A percentile compares a stretch with the other conserved stretches of the same genome.
phyloP scores from a whole-genome alignment of 805 yeast genomes.

The Sugiyamaella floridensis region DNA sequence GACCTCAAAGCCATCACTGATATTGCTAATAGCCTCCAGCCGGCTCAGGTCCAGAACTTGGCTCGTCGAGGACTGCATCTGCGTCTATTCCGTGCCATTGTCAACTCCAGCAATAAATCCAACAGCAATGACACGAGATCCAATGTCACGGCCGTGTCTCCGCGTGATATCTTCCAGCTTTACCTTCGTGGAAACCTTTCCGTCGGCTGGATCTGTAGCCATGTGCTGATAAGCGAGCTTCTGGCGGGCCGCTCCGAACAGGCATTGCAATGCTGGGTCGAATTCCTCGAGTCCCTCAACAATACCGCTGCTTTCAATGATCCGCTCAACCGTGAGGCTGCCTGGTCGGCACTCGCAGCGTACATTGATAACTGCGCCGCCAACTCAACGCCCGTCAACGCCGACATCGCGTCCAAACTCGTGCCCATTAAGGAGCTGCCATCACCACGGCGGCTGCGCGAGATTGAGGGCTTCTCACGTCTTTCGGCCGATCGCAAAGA shows the following conservation, averaged over 20 bases:
- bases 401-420: slow-evolving; percentile 23
- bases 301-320: slow-evolving; percentile 13
- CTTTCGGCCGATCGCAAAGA: slow-evolving; percentile 2
- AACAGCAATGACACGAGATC: neutral
- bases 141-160: neutral
- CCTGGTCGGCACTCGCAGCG: slow-evolving; percentile 29
- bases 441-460: slow-evolving; percentile 10
- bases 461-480: slow-evolving; percentile 8
- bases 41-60: neutral
- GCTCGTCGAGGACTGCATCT: neutral
- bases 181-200: slow-evolving; percentile 10
- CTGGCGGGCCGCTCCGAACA: slow-evolving; percentile 19
- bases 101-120: neutral
- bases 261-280: slow-evolving; percentile 30
- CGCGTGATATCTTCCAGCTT: slow-evolving; percentile 10
- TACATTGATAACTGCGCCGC: slow-evolving; percentile 23
- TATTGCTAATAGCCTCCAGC: neutral
- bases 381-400: slow-evolving; percentile 11
- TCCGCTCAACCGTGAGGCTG: slow-evolving; percentile 25
- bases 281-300: slow-evolving; percentile 26
- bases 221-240: slow-evolving; percentile 21
- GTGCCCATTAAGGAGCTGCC: slow-evolving; percentile 27
- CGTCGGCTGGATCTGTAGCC: slow-evolving; percentile 22
- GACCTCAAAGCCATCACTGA: neutral
- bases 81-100: neutral